Base-by-base conservation (phyloP, 2,329 filamentous ascomycete genomes). In the Fusarium goolgardi region DNA sequence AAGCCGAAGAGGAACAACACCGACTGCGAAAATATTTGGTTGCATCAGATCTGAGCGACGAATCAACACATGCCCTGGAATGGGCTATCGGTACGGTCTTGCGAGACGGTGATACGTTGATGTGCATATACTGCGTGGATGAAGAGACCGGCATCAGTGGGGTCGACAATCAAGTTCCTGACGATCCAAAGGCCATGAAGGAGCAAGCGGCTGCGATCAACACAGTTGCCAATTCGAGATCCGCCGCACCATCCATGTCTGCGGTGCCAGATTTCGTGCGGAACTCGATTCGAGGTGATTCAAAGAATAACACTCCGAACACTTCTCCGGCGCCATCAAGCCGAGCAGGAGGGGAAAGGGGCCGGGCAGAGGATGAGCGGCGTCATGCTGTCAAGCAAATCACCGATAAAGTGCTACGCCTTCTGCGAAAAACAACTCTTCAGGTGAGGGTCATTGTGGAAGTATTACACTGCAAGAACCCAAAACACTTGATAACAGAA, bases 71-170 rank as follows among this genome's bases (percentile, higher is more conserved):
- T 77, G 96, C 96, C 2, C 84, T 99, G 32, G 96, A 99, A 78
- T 99, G 96, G 96, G 96, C 95, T 0, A 94, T 99, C 57, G 96
- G 96, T 10, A 98, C 95, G 0, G 94, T 98, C 8, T 84, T 99
- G 31, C 88, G 96, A 49, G 94, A 98, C 72, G 96, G 96, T 10
- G 96, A 99, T 76, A 98, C 95, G 0, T 84, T 99, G 35, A 89
- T 97, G 65, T 94, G 93, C 4, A 93, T 98, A 45, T 97, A 96
- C 80, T 97, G 94, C 59, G 90, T 97, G 25, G 94, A 97, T 70
- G 95, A 98, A 77, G 95, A 98, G 71, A 85, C 85, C 11, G 88
- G 86, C 18, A 85, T 89, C n/a, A 79, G 79, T 2, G 75, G 78
- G 11, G 77, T 77, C 32, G 81, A 82, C 4, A 83, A 84, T 16